Conservation (phyloP, 2,329 filamentous ascomycete species). For the Phyllosticta citrichinensis region DNA sequence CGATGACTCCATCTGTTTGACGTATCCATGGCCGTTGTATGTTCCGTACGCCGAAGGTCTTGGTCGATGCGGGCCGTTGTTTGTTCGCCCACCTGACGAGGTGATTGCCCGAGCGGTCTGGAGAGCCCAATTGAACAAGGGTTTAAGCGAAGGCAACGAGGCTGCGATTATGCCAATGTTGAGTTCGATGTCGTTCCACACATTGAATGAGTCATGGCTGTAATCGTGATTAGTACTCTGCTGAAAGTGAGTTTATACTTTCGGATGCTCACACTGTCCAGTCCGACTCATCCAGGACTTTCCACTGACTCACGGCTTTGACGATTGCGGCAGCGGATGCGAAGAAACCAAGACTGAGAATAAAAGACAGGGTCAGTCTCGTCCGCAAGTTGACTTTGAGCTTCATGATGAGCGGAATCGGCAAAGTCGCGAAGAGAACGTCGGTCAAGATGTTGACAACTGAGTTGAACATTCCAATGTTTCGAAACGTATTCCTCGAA, state of each 20-base stretch:
- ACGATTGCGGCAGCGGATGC: constrained; percentile 35
- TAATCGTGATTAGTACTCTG: constrained; percentile 4
- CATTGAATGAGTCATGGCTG: constrained; percentile 28
- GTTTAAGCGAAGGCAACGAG: constrained; percentile 31
- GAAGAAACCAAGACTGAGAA: constrained; percentile 32
- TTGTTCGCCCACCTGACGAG: neutral
- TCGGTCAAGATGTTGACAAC: constrained; percentile 40
- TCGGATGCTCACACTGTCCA: constrained; percentile 19
- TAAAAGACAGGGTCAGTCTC: constrained; percentile 36
- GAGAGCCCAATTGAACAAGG: constrained; percentile 25
- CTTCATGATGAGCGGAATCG: constrained; percentile 33
- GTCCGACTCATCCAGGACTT: constrained; percentile 26
- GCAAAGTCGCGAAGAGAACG: constrained; percentile 36
- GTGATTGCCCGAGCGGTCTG: constrained; percentile 20
- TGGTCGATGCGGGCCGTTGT: neutral
- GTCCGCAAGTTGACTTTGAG: constrained; percentile 36
- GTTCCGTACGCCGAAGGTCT: neutral
- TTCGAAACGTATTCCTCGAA: constrained; percentile 29
- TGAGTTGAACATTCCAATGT: constrained; percentile 36
- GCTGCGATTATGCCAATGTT: constrained; percentile 36
- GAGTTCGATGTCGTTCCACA: constrained; percentile 38
- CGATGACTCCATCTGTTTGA: constrained; percentile 5
- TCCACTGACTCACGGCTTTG: constrained; percentile 31
- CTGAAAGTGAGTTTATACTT: neutral
- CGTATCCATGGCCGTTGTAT: constrained; percentile 2